Base-by-base conservation (phyloP, 2,329 filamentous ascomycete species). In the Trichoderma sp. region DNA sequence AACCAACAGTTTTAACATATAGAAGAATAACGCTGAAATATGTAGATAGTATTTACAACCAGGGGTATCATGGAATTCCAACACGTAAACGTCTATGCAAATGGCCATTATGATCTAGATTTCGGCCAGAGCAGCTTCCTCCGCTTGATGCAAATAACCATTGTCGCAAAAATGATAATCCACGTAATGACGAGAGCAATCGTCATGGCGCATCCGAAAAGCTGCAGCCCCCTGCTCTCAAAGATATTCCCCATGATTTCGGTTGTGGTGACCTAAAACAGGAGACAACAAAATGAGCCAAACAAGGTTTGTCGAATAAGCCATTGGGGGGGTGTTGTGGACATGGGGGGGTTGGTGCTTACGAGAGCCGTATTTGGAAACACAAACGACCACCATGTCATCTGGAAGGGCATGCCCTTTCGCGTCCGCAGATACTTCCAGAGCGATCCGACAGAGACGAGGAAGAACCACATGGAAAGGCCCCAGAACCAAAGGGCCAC, bases 321-420 rank as follows among this genome's bases (percentile, higher is more conserved):
- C 4, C 4, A 19, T 29, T 15, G 17, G 13, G 3, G 8, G 5
- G 10, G 22, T 8, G 25, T 22, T 9, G 15, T 7, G 12, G 35
- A 34, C 7, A 39, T 45, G 34, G 19, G 37, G 34, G 53, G 9
- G 15, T 32, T 12, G 32, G 17, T 48, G 42, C 76, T 60, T 74
- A 78, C 86, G 68, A 93, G 79, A 0, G 90, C 91, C 0, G 91
- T 94, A 72, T 94, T 93, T 2, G 92, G 91, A 73, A 94, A 94
- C 5, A 94, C 84, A 77, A 94, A 94, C 4, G 88, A 92, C 78
- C 90, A 95, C 89, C 92, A 96, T 1, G 89, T 92, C 91, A 95
- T 94, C 19, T 91, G 89, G 74, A 94, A 95, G 4, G 88, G 84
- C 81, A 93, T 87, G 68, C 83, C 85, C 42, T 84, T 84, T 12